These are phyloP conservation scores for Usnea hakonensis DNA, from an alignment of 495 filamentous ascomycete genomes.

Conservation along the genomic window DNA sequence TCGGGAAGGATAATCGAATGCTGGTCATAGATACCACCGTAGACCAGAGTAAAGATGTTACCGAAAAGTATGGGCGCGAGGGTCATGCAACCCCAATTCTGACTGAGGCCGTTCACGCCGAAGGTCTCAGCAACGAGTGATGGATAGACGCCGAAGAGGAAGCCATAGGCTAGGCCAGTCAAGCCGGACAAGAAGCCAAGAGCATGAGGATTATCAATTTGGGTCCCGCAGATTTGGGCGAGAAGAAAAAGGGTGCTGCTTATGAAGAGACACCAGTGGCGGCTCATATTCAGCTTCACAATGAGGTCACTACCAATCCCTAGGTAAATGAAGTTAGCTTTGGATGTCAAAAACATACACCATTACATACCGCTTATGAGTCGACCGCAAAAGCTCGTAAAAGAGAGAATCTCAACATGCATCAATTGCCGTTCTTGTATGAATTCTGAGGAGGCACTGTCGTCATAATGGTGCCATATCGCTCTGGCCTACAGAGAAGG, in stretches of 20 bases:
- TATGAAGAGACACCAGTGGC: conserved; percentile 80
- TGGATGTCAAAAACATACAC: neutral
- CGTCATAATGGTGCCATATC: conserved; percentile 77
- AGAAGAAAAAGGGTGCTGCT: conserved; percentile 70
- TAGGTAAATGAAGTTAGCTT: conserved; percentile 22
- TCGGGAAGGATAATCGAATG: conserved; percentile 61
- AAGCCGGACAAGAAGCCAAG: conserved; percentile 72
- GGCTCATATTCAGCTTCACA: conserved; percentile 65
- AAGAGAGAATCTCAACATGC: conserved; percentile 87
- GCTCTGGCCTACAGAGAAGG: conserved; percentile 45
- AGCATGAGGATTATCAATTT: conserved; percentile 70
- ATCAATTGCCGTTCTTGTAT: conserved; percentile 77
- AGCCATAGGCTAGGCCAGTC: conserved; percentile 86
- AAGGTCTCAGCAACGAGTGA: conserved; percentile 88
- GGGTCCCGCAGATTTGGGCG: conserved; percentile 72
- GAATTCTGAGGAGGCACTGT: conserved; percentile 61
- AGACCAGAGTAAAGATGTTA: conserved; percentile 87
- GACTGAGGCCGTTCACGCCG: conserved; percentile 76
- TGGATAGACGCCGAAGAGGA: conserved; percentile 91
- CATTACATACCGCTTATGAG: conserved; percentile 57
- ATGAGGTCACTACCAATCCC: conserved; percentile 87
- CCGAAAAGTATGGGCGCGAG: conserved; percentile 75
- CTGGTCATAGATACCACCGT: conserved; percentile 71
- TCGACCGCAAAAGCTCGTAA: conserved; percentile 76
- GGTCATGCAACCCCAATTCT: conserved; percentile 95